Base-by-base conservation (phyloP, 139 green algal genomes). In the Volvox reticuliferus region DNA sequence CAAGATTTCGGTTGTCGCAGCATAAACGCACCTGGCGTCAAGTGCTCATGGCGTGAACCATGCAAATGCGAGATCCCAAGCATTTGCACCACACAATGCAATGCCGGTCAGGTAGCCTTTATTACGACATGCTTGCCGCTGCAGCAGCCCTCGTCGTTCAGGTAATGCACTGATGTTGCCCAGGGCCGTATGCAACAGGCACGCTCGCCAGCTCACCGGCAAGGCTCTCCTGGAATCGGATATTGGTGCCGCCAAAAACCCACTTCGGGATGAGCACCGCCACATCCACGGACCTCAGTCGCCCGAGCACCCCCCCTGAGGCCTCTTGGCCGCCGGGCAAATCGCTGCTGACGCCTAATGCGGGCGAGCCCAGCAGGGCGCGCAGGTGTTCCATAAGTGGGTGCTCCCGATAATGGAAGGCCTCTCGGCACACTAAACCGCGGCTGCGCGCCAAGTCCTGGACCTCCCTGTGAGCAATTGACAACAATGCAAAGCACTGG, bases 331-430 rank as follows among this genome's bases (percentile, higher is more conserved):
- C 30, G 44, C 44, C 44, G 14, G 19, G n/a, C 37, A 18, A 21
- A 26, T 2, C 77, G 32, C 32, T 36, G 21, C 21, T 13, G 77
- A 37, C 32, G 12, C 1, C 22, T 90, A 76, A 63, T 93, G 62
- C 65, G 82, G 37, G 5, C 83, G 50, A 12, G 13, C 19, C 61
- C 17, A 77, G 18, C 3, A 81, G 75, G n/a, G 32, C 75, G 30
- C 18, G 22, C 61, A 73, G 22, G 67, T 78, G 82, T 13, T 75
- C 30, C 67, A 80, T 55, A 18, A 92, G 79, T 19, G 92, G 86
- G 85, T 92, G 88, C 88, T 92, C 88, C 9, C 92, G 89, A 86
- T 94, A 94, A 84, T 96, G 94, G 75, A 96, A 95, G 50, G 94
- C 94, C 88, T 96, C 94, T 6, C 94, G 84, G 76, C 92, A 95